A percentile compares a stretch with the other conserved stretches of the same genome.
Conservation (phyloP, 106 monocot genomes). For the Dendrobium huoshanense region DNA sequence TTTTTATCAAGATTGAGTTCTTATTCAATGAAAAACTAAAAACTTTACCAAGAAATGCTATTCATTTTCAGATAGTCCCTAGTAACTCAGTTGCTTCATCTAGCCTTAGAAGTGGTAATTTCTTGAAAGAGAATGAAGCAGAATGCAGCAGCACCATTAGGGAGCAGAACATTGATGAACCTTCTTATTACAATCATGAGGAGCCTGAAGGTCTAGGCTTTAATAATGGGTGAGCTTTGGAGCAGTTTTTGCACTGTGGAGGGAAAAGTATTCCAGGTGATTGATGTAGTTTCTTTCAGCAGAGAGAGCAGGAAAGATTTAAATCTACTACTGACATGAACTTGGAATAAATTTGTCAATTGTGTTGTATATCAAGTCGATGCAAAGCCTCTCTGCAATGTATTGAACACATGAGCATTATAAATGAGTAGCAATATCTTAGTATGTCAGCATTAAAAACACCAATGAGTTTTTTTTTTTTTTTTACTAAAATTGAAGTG, state of each 20-base stretch:
- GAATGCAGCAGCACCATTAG: not conserved
- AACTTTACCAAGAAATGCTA: not conserved
- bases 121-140: not conserved
- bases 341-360: not conserved
- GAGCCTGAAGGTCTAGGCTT: not conserved
- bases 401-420: not conserved
- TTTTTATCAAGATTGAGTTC: not conserved
- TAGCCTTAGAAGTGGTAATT: not conserved
- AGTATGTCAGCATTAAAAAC: not conserved
- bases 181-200: not conserved
- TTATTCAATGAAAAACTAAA: not conserved
- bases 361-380: not conserved
- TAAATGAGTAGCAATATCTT: not conserved
- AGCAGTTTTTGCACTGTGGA: too few relatives aligned
- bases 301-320: not conserved
- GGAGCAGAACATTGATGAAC: not conserved
- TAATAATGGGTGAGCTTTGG: not conserved
- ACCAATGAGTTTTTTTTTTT: not conserved
- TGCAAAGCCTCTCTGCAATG: too few relatives aligned
- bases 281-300: too few relatives aligned
- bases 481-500: not conserved
- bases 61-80: slow-evolving; percentile 9
- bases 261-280: not conserved
- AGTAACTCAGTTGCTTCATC: not conserved
- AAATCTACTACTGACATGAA: not conserved